Conservation (phyloP, 78 protist species). For the Dictyostelium capitatum region DNA sequence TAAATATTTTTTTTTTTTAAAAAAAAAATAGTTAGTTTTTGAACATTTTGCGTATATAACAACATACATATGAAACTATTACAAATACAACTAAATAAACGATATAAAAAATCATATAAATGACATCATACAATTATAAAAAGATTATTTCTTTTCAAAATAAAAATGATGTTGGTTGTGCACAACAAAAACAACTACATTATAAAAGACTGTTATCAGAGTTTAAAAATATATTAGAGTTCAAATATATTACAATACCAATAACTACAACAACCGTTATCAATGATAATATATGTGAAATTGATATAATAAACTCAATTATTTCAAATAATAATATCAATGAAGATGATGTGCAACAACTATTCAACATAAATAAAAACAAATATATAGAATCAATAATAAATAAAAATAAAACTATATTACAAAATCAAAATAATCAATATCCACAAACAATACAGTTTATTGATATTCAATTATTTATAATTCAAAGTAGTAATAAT, state of each 20-base stretch:
- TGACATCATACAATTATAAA: not conserved
- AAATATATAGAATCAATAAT: not conserved
- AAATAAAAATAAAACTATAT: not conserved
- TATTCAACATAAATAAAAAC: not conserved
- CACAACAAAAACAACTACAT: not conserved
- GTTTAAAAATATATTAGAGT: not conserved
- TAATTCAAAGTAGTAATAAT: not conserved
- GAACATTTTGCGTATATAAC: too few relatives aligned
- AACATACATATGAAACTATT: too few relatives aligned
- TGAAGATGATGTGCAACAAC: not conserved
- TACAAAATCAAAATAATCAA: not conserved
- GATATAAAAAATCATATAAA: not conserved
- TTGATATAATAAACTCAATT: not conserved
- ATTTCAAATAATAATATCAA: not conserved
- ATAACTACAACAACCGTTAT: not conserved
- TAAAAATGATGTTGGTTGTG: not conserved
- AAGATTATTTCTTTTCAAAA: not conserved
- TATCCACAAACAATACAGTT: not conserved
- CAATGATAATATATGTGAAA: not conserved
- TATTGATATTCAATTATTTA: not conserved
- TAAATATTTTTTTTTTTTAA: too few relatives aligned
- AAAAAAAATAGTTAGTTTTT: too few relatives aligned
- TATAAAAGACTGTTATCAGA: not conserved
- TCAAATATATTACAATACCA: not conserved
- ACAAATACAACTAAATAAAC: too few relatives aligned